phyloP scores from a whole-genome alignment of 2,329 filamentous ascomycete species.

The Monosporascus sp. region DNA sequence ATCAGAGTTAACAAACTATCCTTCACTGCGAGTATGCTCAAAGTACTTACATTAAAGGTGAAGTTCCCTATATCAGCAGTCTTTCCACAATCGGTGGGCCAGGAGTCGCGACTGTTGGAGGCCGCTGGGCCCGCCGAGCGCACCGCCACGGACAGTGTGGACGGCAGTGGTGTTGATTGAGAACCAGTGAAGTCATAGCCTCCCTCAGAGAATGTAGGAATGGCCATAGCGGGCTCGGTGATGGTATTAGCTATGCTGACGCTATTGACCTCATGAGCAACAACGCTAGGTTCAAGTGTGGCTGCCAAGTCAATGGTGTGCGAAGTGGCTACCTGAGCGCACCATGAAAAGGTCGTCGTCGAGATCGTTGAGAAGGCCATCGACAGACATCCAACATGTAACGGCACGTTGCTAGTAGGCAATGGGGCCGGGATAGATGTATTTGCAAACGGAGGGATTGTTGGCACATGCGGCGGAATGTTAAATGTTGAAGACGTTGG shows the following conservation, averaged over 20 bases:
- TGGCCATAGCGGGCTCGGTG: conserved; percentile 5
- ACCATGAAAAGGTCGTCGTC: conserved; percentile 24
- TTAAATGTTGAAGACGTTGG: conserved; percentile 1
- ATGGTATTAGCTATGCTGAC: neutral
- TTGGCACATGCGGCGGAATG: neutral
- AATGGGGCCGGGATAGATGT: neutral
- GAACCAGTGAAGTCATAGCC: conserved; percentile 18
- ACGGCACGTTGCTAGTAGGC: neutral
- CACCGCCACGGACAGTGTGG: conserved; percentile 18
- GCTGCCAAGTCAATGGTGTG: conserved; percentile 4
- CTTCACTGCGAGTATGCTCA: neutral
- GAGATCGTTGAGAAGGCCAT: conserved; percentile 23
- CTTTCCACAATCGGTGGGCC: conserved; percentile 16
- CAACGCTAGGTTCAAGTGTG: conserved; percentile 4
- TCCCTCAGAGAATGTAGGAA: conserved; percentile 6
- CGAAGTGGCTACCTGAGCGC: conserved; percentile 18
- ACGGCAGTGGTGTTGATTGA: conserved; percentile 12
- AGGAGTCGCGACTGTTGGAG: conserved; percentile 5
- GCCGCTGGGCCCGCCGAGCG: conserved; percentile 8
- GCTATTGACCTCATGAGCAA: neutral
- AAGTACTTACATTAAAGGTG: conserved; percentile 21
- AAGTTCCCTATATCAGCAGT: conserved; percentile 19
- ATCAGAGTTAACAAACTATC: conserved; percentile 3
- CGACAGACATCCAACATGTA: conserved; percentile 13
- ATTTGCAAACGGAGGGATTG: neutral